phyloP scores from a whole-genome alignment of 2,329 filamentous ascomycete species.

The Ascochyta viciae-villosae region DNA sequence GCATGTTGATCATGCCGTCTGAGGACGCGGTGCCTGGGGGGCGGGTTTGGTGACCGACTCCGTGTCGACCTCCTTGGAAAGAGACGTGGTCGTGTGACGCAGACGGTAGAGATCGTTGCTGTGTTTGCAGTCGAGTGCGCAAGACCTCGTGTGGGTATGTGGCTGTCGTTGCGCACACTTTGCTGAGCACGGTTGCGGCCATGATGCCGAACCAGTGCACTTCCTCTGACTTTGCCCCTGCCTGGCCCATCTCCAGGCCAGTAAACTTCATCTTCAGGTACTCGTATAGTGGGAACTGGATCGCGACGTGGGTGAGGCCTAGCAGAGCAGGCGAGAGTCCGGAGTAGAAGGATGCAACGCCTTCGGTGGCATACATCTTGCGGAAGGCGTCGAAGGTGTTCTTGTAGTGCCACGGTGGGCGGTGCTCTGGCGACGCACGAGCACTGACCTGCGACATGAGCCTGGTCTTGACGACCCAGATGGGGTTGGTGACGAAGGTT shows the following conservation, averaged over 20 bases:
- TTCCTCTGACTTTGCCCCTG: slow-evolving; percentile 62
- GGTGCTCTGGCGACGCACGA: slow-evolving; percentile 60
- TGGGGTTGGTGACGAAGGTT: slow-evolving; percentile 93
- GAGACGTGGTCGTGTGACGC: slow-evolving; percentile 58
- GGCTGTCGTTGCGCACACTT: slow-evolving; percentile 90
- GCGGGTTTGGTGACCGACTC: slow-evolving; percentile 52
- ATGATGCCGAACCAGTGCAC: slow-evolving; percentile 85
- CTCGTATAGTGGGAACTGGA: slow-evolving; percentile 96
- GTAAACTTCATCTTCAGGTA: slow-evolving; percentile 91
- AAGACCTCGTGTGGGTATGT: slow-evolving; percentile 98
- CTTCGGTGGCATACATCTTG: slow-evolving; percentile 95
- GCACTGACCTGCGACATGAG: slow-evolving; percentile 89
- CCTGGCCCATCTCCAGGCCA: slow-evolving; percentile 83
- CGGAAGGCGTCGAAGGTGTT: slow-evolving; percentile 89
- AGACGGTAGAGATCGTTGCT: slow-evolving; percentile 71
- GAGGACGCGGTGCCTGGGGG: slow-evolving; percentile 58
- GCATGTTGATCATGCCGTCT: slow-evolving; percentile 63
- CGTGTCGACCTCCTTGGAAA: slow-evolving; percentile 49
- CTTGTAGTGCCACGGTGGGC: slow-evolving; percentile 87
- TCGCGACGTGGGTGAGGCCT: slow-evolving; percentile 91
- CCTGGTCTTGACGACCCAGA: slow-evolving; percentile 99
- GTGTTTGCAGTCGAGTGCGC: slow-evolving; percentile 90
- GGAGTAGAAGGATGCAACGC: slow-evolving; percentile 90
- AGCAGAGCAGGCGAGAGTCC: slow-evolving; percentile 90
- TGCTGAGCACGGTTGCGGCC: slow-evolving; percentile 88